Conservation (phyloP, 257 asterid species). For the Eucommia ulmoides region DNA sequence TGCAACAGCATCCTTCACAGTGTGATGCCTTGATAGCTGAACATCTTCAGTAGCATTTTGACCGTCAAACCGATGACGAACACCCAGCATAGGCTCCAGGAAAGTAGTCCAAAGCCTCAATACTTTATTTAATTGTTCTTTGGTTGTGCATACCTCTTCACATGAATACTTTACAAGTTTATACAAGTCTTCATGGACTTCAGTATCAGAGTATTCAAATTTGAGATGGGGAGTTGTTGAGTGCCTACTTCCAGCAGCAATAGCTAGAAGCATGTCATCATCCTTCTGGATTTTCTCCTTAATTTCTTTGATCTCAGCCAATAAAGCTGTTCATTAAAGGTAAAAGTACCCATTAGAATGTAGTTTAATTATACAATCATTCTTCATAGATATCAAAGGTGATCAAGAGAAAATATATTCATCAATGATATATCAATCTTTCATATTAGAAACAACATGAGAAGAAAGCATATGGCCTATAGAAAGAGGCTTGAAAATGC, state of each 20-base stretch:
- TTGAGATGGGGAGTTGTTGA: slow-evolving; percentile 58
- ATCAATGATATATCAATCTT: too few species aligned
- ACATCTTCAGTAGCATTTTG: slow-evolving; percentile 41
- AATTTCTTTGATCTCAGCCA: slow-evolving; percentile 78
- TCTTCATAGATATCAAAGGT: too few species aligned
- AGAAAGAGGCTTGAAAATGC: too few species aligned
- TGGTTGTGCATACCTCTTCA: slow-evolving; percentile 87
- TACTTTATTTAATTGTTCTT: slow-evolving; percentile 75
- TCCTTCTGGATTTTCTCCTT: slow-evolving; percentile 78
- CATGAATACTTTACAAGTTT: slow-evolving; percentile 78
- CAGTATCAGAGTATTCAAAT: slow-evolving; percentile 61
- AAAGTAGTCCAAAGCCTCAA: slow-evolving; percentile 80
- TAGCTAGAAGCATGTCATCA: slow-evolving; percentile 56
- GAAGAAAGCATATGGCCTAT: too few species aligned
- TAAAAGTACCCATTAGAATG: too few species aligned
- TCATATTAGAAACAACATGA: too few species aligned
- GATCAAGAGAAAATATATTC: too few species aligned
- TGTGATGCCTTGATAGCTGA: slow-evolving; percentile 24
- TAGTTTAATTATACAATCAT: too few species aligned
- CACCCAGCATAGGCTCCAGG: slow-evolving; percentile 77
- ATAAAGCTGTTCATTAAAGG: slow-evolving; percentile 49
- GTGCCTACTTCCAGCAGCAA: slow-evolving; percentile 81
- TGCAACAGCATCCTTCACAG: slow-evolving; percentile 21
- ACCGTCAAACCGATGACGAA: slow-evolving; percentile 40
- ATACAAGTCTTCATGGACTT: slow-evolving; percentile 75